phyloP scores from a whole-genome alignment of 2,329 filamentous ascomycete genomes.

The Arthroderma uncinatum region DNA sequence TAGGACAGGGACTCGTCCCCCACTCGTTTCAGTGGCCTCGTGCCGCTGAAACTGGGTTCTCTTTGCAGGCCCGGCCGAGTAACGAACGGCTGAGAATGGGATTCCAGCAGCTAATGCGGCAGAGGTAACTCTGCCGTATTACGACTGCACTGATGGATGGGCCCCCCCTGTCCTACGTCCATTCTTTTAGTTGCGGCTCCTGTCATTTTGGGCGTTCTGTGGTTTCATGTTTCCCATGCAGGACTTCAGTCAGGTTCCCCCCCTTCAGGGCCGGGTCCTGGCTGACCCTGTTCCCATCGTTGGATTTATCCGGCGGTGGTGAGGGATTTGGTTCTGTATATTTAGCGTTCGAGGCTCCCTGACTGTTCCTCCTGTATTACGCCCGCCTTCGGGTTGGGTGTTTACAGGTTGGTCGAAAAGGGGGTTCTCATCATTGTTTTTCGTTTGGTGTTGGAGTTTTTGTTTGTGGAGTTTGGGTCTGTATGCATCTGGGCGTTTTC shows the following conservation, averaged over 20 bases:
- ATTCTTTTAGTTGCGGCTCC: slow-evolving; percentile 3
- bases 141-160: background rate
- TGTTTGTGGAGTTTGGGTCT: slow-evolving; percentile 3
- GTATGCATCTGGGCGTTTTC: slow-evolving; percentile 4
- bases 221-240: background rate
- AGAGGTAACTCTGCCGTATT: background rate
- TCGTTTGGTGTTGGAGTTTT: background rate
- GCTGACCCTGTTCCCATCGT: background rate
- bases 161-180: slow-evolving; percentile 4
- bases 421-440: slow-evolving; percentile 1
- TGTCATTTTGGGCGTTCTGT: slow-evolving; percentile 7
- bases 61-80: background rate
- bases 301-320: background rate
- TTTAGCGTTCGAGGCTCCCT: background rate
- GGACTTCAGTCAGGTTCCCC: background rate
- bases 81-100: background rate
- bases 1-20: slow-evolving; percentile 2
- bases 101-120: background rate
- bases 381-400: slow-evolving; percentile 2
- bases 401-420: background rate
- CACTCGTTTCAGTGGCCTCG: slow-evolving; percentile 6
- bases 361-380: background rate
- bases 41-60: background rate
- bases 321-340: slow-evolving; percentile 6
- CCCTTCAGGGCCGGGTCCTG: background rate